Evolutionary conservation across 2,329 filamentous ascomycete genomes (phyloP), one percentile per base, ranked within the genome.

Genomic region (Beauveria medogensis): DNA sequence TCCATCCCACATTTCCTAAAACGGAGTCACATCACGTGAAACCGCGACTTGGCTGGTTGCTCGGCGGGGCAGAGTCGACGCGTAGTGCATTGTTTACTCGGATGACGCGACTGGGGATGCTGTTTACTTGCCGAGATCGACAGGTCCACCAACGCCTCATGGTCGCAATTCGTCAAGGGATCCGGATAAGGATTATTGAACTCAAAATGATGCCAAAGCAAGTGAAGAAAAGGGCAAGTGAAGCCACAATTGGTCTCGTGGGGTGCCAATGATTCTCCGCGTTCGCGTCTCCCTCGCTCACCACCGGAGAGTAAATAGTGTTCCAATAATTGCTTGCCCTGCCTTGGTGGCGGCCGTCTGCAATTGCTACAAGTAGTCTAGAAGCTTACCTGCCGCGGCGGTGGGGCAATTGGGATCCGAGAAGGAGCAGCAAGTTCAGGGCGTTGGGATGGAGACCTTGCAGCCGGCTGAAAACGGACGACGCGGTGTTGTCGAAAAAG

Each of bases 71-170:
- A 48, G 16, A 20, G 20, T 18, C 8, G n/a, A 52, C 59, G 59
- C 59, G 59, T 43, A n/a, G 16, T 10, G 53, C 44, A 48, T 56
- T 61, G 59, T 61, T 61, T 61, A 61, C 59, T 61, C 56, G 43
- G 4, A n/a, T 48, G 44, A 53, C 59, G 59, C 53, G 58, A 55
- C 58, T 55, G n/a, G 57, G 34, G 50, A 26, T 14, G 10, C 30
- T 60, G 58, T 60, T 54, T 59, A 59, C 56, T 51, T 52, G 37
- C 10, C 9, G 34, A 40, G 37, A 44, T 34, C 14, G 18, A 59
- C 34, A 30, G 14, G 20, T 44, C 40, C 22, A 26, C 9, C 46
- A 46, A 18, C 46, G 37, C 44, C 28, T 14, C 22, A 46, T 3
- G 5, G 24, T 10, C 55, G 37, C 34, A 28, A 30, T 52, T 51